A percentile compares a stretch with the other conserved stretches of the same genome.
phyloP scores from a whole-genome alignment of 2,329 filamentous ascomycete genomes.

The Botryotinia globosa region DNA sequence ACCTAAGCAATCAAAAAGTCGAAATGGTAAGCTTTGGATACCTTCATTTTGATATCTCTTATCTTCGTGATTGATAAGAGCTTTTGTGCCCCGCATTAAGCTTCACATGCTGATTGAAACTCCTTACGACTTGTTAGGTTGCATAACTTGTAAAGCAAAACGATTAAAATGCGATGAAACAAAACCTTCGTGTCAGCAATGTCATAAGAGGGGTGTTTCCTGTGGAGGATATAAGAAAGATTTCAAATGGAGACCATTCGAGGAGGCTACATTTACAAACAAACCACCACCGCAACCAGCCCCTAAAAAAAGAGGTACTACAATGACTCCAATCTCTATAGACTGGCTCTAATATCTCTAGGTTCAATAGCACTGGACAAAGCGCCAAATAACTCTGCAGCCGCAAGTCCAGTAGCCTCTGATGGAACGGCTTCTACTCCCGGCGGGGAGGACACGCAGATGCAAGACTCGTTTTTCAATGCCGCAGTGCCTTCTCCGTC shows the following conservation, averaged over 20 bases:
- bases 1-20: conserved; percentile 71
- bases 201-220: conserved; percentile 59
- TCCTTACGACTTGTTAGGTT: conserved; percentile 49
- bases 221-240: conserved; percentile 74
- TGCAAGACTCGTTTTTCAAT: conserved; percentile 37
- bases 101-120: conserved; percentile 22
- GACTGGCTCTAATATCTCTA: conserved; percentile 27
- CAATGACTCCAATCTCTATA: not conserved
- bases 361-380: conserved; percentile 30
- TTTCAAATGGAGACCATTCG: conserved; percentile 72
- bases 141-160: conserved; percentile 71
- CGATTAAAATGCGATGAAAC: conserved; percentile 72
- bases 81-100: conserved; percentile 12
- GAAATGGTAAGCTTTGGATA: conserved; percentile 58
- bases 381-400: conserved; percentile 25
- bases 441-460: conserved; percentile 30
- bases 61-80: conserved; percentile 32
- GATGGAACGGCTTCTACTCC: conserved; percentile 32
- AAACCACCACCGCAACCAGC: conserved; percentile 37
- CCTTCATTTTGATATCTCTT: conserved; percentile 24
- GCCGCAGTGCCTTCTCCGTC: conserved; percentile 32
- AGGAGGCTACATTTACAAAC: conserved; percentile 55
- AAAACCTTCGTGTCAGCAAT: conserved; percentile 66
- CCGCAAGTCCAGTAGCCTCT: conserved; percentile 29
- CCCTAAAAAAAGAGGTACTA: conserved; percentile 33